These are phyloP conservation scores for Hypoxylon lienhwacheense DNA, from an alignment of 495 filamentous ascomycete species.

Conservation along the genomic window DNA sequence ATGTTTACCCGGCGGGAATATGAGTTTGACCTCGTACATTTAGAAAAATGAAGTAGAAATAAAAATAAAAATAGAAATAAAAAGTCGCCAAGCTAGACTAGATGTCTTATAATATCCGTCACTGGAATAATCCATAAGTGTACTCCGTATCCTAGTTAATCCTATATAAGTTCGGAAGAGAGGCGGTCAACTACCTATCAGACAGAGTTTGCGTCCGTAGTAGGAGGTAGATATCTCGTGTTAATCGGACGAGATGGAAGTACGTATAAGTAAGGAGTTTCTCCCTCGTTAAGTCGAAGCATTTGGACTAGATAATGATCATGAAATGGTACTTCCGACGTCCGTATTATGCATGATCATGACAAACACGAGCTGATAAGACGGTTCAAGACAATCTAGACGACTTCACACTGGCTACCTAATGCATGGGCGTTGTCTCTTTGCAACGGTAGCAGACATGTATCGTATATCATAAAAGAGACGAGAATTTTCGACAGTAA, in stretches of 20 bases:
- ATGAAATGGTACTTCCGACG: slow-evolving; percentile 1
- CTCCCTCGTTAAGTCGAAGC: slow-evolving; percentile 3
- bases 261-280: background rate
- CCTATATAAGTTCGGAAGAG: slow-evolving; percentile 12
- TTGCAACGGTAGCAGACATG: too few relatives aligned
- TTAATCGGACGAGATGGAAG: slow-evolving; percentile 5
- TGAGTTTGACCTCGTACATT: slow-evolving; percentile 27
- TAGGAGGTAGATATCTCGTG: too few relatives aligned
- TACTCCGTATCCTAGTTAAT: background rate
- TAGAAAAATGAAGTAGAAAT: background rate
- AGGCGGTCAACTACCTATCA: slow-evolving; percentile 26
- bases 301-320: background rate
- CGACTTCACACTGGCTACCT: too few relatives aligned
- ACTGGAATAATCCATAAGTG: background rate
- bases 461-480: too few relatives aligned
- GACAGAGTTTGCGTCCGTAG: slow-evolving; percentile 16
- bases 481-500: too few relatives aligned
- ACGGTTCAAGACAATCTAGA: slow-evolving; percentile 7
- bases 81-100: background rate
- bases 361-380: background rate
- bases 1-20: slow-evolving; percentile 18
- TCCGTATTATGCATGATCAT: background rate
- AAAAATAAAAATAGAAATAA: background rate
- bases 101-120: slow-evolving; percentile 13
- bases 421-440: too few relatives aligned